A percentile compares a stretch with the other conserved stretches of the same genome.
Evolutionary conservation across 371 early-diverging fungal genomes (phyloP).

Genomic region (Umbelopsis sp.): DNA sequence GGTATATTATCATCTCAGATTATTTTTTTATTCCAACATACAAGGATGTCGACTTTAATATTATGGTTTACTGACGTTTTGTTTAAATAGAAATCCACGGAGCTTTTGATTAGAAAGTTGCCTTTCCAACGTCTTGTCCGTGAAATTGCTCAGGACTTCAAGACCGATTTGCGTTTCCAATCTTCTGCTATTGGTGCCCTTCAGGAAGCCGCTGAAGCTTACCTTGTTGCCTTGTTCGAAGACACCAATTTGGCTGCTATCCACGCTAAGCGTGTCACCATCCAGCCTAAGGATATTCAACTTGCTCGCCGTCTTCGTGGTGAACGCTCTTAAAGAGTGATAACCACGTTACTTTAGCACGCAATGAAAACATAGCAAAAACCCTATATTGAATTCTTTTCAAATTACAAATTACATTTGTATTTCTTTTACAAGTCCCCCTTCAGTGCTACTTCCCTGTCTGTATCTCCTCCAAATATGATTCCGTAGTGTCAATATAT

Average conservation of each 20-base stretch:
- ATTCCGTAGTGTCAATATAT: slow-evolving; percentile 9
- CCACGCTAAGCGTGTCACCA: slow-evolving; percentile 97
- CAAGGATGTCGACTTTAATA: neutral
- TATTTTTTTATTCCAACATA: slow-evolving; percentile 35
- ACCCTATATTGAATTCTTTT: neutral
- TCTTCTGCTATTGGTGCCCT: slow-evolving; percentile 95
- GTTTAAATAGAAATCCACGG: slow-evolving; percentile 33
- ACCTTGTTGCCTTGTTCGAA: slow-evolving; percentile 89
- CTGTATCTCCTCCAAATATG: slow-evolving; percentile 17
- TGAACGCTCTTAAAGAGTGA: slow-evolving; percentile 39
- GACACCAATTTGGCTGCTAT: slow-evolving; percentile 94
- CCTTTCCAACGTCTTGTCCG: slow-evolving; percentile 97
- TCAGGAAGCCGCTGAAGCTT: slow-evolving; percentile 93
- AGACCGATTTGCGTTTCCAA: slow-evolving; percentile 97
- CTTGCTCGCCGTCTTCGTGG: slow-evolving; percentile 83
- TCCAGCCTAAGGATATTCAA: slow-evolving; percentile 94
- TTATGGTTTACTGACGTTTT: neutral
- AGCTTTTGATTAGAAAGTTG: slow-evolving; percentile 68
- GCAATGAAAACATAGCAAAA: neutral
- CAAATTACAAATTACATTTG: neutral
- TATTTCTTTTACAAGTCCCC: neutral
- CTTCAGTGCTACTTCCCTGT: neutral
- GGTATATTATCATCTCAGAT: slow-evolving; percentile 59
- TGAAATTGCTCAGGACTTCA: slow-evolving; percentile 94
- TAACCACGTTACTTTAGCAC: neutral